These are phyloP conservation scores for Pichia sp. DNA, from an alignment of 1,139 yeast species.

Conservation along the genomic window DNA sequence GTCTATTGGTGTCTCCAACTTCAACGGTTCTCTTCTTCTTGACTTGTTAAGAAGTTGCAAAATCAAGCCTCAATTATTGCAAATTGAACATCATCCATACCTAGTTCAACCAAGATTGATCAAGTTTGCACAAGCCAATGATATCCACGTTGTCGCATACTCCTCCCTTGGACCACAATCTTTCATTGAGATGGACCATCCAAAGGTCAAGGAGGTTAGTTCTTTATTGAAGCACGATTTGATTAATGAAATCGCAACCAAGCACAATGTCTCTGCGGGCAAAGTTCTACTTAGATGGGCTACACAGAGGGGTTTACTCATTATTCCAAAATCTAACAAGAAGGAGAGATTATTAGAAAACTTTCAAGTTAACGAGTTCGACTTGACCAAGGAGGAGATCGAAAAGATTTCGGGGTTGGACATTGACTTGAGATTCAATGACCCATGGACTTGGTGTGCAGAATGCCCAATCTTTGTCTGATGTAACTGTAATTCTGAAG, in stretches of 20 bases:
- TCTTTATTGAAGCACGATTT: slow-evolving; percentile 49
- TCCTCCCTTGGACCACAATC: slow-evolving; percentile 82
- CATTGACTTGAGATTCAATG: slow-evolving; percentile 70
- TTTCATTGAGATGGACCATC: slow-evolving; percentile 53
- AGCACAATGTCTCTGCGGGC: slow-evolving; percentile 45
- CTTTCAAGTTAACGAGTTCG: slow-evolving; percentile 50
- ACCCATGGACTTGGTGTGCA: slow-evolving; percentile 67
- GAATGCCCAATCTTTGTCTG: slow-evolving; percentile 42
- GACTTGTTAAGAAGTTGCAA: slow-evolving; percentile 68
- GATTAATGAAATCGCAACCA: slow-evolving; percentile 46
- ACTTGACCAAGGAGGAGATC: slow-evolving; percentile 46
- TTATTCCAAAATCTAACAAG: slow-evolving; percentile 70
- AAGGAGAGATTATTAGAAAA: slow-evolving; percentile 53
- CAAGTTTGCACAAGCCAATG: slow-evolving; percentile 52
- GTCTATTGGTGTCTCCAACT: slow-evolving; percentile 82
- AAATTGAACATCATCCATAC: slow-evolving; percentile 92
- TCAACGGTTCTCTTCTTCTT: slow-evolving; percentile 63
- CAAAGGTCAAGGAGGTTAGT: slow-evolving; percentile 46
- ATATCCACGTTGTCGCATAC: slow-evolving; percentile 73
- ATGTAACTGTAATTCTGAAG: too few relatives aligned
- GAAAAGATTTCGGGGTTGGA: slow-evolving; percentile 50
- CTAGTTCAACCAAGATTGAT: slow-evolving; percentile 68
- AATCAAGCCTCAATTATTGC: slow-evolving; percentile 73
- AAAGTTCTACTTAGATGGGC: slow-evolving; percentile 78
- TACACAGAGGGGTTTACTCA: slow-evolving; percentile 62